These are phyloP conservation scores for Hyaloscypha hepaticicola DNA, from an alignment of 495 filamentous ascomycete species.

Conservation along the genomic window DNA sequence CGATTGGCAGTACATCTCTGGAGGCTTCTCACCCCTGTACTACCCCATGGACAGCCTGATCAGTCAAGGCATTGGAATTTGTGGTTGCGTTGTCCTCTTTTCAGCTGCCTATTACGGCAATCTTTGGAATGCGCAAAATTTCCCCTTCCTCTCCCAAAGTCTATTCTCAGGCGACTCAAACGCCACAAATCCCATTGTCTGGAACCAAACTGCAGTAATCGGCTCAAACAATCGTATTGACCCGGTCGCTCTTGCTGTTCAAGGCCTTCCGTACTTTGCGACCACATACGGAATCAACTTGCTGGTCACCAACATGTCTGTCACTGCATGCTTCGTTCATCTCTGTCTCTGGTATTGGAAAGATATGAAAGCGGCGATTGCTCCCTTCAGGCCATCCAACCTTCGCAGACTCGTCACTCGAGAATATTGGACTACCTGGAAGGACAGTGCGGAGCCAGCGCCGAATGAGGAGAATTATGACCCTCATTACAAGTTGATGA, in stretches of 20 bases:
- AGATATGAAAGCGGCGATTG: background rate
- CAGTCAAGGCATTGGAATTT: constrained; percentile 20
- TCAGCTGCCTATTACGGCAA: constrained; percentile 44
- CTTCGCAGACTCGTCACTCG: too few relatives aligned
- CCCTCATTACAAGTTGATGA: constrained; percentile 48
- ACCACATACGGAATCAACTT: constrained; percentile 42
- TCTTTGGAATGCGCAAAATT: constrained; percentile 45
- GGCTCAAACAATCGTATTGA: constrained; percentile 40
- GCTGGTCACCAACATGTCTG: constrained; percentile 42
- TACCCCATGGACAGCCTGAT: constrained; percentile 18
- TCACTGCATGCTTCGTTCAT: constrained; percentile 43
- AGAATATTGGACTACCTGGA: background rate
- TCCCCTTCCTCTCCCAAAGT: constrained; percentile 51
- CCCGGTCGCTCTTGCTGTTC: constrained; percentile 32
- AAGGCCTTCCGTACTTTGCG: constrained; percentile 43
- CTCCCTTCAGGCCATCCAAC: background rate
- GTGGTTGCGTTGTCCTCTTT: constrained; percentile 17
- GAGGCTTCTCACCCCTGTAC: constrained; percentile 19
- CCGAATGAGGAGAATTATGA: constrained; percentile 33
- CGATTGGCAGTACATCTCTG: constrained; percentile 51
- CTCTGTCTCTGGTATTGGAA: constrained; percentile 27
- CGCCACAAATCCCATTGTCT: constrained; percentile 19
- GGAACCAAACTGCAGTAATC: constrained; percentile 42
- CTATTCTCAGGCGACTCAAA: constrained; percentile 43
- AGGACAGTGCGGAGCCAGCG: background rate